phyloP scores from a whole-genome alignment of 139 green algal genomes.

The Parachlorella kessleri region DNA sequence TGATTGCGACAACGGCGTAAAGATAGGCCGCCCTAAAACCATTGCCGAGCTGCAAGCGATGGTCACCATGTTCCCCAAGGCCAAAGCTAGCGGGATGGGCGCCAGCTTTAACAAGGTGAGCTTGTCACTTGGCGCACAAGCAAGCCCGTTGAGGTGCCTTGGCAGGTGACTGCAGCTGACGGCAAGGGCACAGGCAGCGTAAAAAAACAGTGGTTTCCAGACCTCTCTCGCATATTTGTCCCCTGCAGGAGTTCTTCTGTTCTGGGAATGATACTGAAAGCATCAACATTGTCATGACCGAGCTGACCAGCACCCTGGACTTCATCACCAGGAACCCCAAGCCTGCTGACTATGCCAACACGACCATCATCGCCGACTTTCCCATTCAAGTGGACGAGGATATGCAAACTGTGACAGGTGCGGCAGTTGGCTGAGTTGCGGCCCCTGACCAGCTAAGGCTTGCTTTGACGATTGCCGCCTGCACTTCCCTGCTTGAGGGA shows the following conservation, averaged over 20 bases:
- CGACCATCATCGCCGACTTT: conserved; percentile 23
- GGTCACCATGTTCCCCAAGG: conserved; percentile 36
- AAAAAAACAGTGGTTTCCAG: no score
- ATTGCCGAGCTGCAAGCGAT: conserved; percentile 48
- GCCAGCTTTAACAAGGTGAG: not conserved
- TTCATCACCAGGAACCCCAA: conserved; percentile 27
- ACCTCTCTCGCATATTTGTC: no score
- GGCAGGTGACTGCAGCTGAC: no score
- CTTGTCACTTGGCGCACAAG: no score
- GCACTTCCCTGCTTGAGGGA: no score
- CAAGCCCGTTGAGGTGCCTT: no score
- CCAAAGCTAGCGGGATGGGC: conserved; percentile 52
- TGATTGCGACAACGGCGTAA: conserved; percentile 53
- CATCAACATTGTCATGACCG: conserved; percentile 69
- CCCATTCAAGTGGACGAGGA: conserved; percentile 68
- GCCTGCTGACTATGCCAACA: not conserved
- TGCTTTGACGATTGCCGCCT: no score
- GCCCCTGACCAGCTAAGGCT: no score
- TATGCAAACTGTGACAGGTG: conserved; percentile 51
- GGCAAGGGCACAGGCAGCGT: no score
- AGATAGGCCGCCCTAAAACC: conserved; percentile 52
- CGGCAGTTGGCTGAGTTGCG: no score
- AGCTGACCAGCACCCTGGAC: conserved; percentile 37
- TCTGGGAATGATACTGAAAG: conserved; percentile 37
- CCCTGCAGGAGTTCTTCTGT: conserved; percentile 28